Conservation (phyloP, 2,329 filamentous ascomycete species). For the Clonostachys chloroleuca region DNA sequence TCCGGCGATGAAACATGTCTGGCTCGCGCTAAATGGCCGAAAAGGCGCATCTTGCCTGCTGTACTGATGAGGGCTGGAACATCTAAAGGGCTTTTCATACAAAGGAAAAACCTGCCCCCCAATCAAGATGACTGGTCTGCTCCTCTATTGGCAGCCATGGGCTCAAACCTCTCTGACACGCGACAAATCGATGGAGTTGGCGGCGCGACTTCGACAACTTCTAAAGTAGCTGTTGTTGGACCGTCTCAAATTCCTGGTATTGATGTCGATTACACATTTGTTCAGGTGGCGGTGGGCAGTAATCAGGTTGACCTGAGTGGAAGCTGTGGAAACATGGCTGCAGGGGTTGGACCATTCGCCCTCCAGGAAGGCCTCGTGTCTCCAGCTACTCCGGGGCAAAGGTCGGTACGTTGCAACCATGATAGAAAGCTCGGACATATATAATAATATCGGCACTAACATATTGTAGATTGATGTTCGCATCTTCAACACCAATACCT, state of each 20-base stretch:
- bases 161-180: conserved; percentile 47
- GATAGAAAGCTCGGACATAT: conserved; percentile 33
- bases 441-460: neutral
- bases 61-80: conserved; percentile 61
- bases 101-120: conserved; percentile 44
- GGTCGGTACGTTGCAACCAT: conserved; percentile 35
- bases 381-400: conserved; percentile 13
- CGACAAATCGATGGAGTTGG: conserved; percentile 61
- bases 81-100: conserved; percentile 56
- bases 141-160: conserved; percentile 49
- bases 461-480: conserved; percentile 19
- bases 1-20: too few species aligned
- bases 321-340: conserved; percentile 62
- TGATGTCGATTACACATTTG: conserved; percentile 60
- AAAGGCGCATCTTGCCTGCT: conserved; percentile 30
- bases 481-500: conserved; percentile 61
- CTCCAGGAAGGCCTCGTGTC: conserved; percentile 41
- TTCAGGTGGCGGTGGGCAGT: conserved; percentile 53
- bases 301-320: conserved; percentile 51
- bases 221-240: conserved; percentile 56
- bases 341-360: conserved; percentile 55
- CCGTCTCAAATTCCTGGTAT: conserved; percentile 28
- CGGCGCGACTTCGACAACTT: conserved; percentile 54
- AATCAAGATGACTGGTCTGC: conserved; percentile 38
- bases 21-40: neutral